Evolutionary conservation across 169 alveolate species (phyloP).

Genomic region (Plasmodium fragile): DNA sequence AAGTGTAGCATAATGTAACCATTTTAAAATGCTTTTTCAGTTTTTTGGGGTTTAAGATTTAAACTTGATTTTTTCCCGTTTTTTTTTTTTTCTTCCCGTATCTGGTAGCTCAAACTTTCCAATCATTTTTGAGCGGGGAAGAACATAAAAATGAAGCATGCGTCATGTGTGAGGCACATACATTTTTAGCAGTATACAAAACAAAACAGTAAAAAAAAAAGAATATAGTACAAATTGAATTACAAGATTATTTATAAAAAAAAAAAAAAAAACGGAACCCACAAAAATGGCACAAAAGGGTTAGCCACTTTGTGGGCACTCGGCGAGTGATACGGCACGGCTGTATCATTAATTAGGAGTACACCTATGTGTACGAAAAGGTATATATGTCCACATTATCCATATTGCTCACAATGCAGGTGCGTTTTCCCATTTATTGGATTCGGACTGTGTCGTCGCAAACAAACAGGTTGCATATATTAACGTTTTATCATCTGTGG

Average conservation of each 20-base stretch:
- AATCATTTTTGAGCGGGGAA: background rate
- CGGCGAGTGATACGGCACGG: background rate
- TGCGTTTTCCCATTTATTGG: background rate
- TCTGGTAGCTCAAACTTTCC: background rate
- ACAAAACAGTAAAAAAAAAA: background rate
- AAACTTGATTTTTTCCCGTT: background rate
- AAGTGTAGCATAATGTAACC: background rate
- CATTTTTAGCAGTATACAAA: background rate
- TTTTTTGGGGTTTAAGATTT: background rate
- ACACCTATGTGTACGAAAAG: background rate
- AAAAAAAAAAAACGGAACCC: background rate
- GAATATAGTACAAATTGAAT: background rate
- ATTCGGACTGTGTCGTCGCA: background rate
- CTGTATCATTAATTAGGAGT: background rate
- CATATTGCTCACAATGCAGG: background rate
- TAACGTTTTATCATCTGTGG: background rate
- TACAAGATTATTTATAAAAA: background rate
- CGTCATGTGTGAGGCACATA: background rate
- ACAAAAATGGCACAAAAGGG: background rate
- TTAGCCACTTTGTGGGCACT: background rate
- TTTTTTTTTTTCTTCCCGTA: background rate
- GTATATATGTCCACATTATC: background rate
- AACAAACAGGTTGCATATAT: background rate
- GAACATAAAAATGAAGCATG: background rate
- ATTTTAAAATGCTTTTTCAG: background rate